phyloP scores from a whole-genome alignment of 2,329 filamentous ascomycete genomes.

The Paramyrothecium sp. region DNA sequence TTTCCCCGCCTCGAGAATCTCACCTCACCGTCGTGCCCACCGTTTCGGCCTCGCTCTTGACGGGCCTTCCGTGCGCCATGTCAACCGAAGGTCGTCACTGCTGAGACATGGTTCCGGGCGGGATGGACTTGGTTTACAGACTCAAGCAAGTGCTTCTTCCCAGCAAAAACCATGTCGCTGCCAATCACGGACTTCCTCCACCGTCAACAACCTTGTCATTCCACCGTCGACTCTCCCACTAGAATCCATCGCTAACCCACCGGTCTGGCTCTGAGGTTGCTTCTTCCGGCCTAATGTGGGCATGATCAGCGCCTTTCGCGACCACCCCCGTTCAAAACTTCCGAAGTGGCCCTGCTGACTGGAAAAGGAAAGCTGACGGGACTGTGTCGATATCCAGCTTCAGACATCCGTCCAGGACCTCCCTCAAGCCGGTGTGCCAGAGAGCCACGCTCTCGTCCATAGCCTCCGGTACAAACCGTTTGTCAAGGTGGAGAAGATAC shows the following conservation, averaged over 20 bases:
- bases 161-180: neutral
- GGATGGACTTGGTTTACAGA: neutral
- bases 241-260: neutral
- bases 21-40: neutral
- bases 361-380: neutral
- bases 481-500: too few species aligned
- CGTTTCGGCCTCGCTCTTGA: neutral
- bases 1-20: neutral
- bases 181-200: neutral
- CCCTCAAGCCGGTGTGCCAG: neutral
- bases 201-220: neutral
- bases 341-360: slow-evolving; percentile 9
- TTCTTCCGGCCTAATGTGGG: neutral
- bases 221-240: neutral
- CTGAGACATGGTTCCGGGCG: neutral
- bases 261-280: slow-evolving; percentile 4
- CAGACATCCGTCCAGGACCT: neutral
- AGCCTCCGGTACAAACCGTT: too few species aligned
- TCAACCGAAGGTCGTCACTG: neutral
- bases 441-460: too few species aligned
- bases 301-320: neutral
- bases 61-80: neutral
- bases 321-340: neutral
- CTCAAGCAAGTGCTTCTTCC: neutral
- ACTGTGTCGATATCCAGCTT: neutral